phyloP scores from a whole-genome alignment of 345 rosid genomes.

The Garcia nutans region DNA sequence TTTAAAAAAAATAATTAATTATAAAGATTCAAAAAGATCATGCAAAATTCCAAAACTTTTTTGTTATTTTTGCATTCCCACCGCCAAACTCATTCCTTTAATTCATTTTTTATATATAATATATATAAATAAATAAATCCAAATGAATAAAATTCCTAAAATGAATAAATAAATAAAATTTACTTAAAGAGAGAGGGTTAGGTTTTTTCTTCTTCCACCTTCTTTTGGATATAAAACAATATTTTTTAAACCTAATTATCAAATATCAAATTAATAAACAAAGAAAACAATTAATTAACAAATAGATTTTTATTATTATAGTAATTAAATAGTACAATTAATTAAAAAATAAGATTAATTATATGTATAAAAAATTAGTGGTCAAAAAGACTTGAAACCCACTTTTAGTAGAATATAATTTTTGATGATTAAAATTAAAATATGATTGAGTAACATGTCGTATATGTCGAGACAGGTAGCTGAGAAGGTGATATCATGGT shows the following conservation, averaged over 20 bases:
- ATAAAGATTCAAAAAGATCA: no score
- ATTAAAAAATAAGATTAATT: no score
- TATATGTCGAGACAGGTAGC: background rate
- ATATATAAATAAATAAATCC: no score
- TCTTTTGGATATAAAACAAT: constrained; percentile 10
- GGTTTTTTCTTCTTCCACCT: constrained; percentile 30
- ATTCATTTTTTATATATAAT: no score
- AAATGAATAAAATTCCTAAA: no score
- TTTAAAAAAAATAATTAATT: no score
- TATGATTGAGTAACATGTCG: background rate
- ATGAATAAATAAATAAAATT: background rate
- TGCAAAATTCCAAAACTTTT: no score
- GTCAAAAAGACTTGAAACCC: constrained; percentile 11
- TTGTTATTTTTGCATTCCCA: no score
- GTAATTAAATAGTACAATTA: no score
- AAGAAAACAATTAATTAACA: no score
- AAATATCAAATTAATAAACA: background rate
- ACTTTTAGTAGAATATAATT: background rate
- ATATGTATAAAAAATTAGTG: background rate
- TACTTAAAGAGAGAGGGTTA: background rate
- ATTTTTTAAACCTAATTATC: constrained; percentile 6
- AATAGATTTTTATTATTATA: no score
- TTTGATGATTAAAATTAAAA: background rate
- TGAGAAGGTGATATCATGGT: background rate
- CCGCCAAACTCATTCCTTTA: no score